Evolutionary conservation across 2,329 filamentous ascomycete genomes (phyloP).

Genomic region (Shiraia sp.): DNA sequence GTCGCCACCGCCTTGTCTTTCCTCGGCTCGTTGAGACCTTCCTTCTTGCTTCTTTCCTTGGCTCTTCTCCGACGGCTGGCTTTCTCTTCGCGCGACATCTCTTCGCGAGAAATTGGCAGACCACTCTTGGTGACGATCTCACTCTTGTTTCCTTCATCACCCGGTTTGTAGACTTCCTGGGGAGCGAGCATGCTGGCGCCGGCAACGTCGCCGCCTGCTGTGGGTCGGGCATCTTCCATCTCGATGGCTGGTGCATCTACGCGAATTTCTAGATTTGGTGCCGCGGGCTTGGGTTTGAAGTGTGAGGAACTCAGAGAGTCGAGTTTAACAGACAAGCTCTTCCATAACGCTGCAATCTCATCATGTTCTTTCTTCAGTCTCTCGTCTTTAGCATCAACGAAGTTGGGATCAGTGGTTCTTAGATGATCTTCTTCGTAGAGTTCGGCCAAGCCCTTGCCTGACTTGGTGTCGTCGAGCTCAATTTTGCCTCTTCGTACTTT

Average conservation of each 20-base stretch:
- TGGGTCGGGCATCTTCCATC: slow-evolving; percentile 94
- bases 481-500: slow-evolving; percentile 71
- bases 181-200: slow-evolving; percentile 79
- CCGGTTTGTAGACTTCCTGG: slow-evolving; percentile 90
- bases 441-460: slow-evolving; percentile 84
- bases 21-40: slow-evolving; percentile 55
- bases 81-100: slow-evolving; percentile 89
- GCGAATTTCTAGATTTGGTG: slow-evolving; percentile 81
- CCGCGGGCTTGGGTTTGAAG: slow-evolving; percentile 86
- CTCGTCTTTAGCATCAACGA: slow-evolving; percentile 80
- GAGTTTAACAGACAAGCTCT: slow-evolving; percentile 75
- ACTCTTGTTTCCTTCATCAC: slow-evolving; percentile 66
- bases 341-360: slow-evolving; percentile 84
- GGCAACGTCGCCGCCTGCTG: slow-evolving; percentile 73
- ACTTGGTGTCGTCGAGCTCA: slow-evolving; percentile 84
- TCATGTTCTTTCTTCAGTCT: slow-evolving; percentile 80
- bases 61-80: slow-evolving; percentile 73
- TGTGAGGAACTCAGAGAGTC: slow-evolving; percentile 92
- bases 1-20: slow-evolving; percentile 37
- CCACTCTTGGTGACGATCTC: slow-evolving; percentile 81
- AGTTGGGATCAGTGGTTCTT: slow-evolving; percentile 75
- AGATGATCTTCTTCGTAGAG: slow-evolving; percentile 93
- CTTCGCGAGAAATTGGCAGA: slow-evolving; percentile 75
- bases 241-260: slow-evolving; percentile 87
- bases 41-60: slow-evolving; percentile 82